Conservation (phyloP, 202 grass and related monocot species). For the Panicum virgatum region DNA sequence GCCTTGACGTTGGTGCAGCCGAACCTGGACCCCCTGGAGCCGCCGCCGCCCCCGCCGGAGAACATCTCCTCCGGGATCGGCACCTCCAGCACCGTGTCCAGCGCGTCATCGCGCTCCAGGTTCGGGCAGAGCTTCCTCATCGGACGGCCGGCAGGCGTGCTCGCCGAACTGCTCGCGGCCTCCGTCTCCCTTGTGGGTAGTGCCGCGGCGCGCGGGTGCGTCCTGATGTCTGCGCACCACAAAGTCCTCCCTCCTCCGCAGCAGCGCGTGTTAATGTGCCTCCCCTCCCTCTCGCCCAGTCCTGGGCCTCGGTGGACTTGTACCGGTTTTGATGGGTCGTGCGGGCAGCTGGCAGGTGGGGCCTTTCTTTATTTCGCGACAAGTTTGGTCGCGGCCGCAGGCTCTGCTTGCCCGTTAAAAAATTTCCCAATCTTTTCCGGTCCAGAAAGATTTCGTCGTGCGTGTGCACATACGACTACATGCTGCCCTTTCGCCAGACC, state of each 20-base stretch:
- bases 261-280: constrained; percentile 31
- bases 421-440: background rate
- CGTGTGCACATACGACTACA: constrained; percentile 30
- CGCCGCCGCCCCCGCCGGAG: constrained; percentile 48
- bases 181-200: background rate
- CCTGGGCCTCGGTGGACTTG: constrained; percentile 29
- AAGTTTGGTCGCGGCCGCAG: constrained; percentile 69
- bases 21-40: constrained; percentile 48
- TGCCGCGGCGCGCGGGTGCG: background rate
- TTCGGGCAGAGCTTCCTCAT: constrained; percentile 98
- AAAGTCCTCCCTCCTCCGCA: background rate
- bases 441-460: constrained; percentile 17
- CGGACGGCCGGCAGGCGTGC: background rate
- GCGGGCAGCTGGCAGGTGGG: constrained; percentile 63
- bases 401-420: constrained; percentile 15
- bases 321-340: constrained; percentile 38
- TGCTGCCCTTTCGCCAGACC: constrained; percentile 7
- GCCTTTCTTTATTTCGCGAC: constrained; percentile 19
- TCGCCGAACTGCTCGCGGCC: constrained; percentile 5
- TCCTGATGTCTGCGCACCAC: background rate
- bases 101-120: constrained; percentile 85
- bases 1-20: constrained; percentile 82
- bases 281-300: background rate
- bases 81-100: constrained; percentile 98
- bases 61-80: constrained; percentile 99